A percentile compares a stretch with the other conserved stretches of the same genome.
Evolutionary conservation across 768 basidiomycete genomes (phyloP).

Genomic region (Mycena kentingensis): DNA sequence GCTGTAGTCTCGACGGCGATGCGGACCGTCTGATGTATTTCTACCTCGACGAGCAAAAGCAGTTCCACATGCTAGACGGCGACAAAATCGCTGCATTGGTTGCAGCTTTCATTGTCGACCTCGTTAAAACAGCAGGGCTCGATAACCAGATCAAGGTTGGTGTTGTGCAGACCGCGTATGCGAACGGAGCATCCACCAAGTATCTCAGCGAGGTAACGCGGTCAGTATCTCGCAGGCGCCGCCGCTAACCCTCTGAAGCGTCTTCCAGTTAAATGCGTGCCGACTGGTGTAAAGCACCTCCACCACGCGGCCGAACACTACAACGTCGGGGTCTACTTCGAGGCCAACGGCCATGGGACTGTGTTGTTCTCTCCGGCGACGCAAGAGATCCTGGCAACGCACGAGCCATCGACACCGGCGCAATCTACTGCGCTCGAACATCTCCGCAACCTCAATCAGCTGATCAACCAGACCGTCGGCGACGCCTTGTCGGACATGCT

Average conservation of each 20-base stretch:
- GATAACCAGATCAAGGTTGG: slow-evolving; percentile 81
- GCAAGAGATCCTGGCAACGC: slow-evolving; percentile 55
- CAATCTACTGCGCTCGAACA: slow-evolving; percentile 80
- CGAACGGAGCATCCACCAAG: slow-evolving; percentile 95
- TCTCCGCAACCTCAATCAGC: slow-evolving; percentile 71
- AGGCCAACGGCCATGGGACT: slow-evolving; percentile 98
- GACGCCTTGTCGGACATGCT: slow-evolving; percentile 96
- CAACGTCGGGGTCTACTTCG: slow-evolving; percentile 97
- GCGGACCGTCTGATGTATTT: slow-evolving; percentile 97
- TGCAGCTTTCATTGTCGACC: slow-evolving; percentile 88
- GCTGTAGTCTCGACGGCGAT: slow-evolving; percentile 95
- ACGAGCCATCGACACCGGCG: slow-evolving; percentile 79
- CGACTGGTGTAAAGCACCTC: slow-evolving; percentile 96
- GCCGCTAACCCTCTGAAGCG: slow-evolving; percentile 52
- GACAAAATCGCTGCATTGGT: slow-evolving; percentile 97
- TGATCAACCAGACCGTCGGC: slow-evolving; percentile 98
- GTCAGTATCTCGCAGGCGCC: neutral
- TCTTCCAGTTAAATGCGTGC: slow-evolving; percentile 90
- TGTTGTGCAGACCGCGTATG: slow-evolving; percentile 98
- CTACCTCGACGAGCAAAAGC: slow-evolving; percentile 75
- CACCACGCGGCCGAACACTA: slow-evolving; percentile 96
- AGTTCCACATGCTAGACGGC: slow-evolving; percentile 93
- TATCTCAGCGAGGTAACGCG: slow-evolving; percentile 73
- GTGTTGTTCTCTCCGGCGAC: slow-evolving; percentile 88
- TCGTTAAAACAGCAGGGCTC: slow-evolving; percentile 83